Evolutionary conservation across 139 green algal species (phyloP).

Genomic region (Picochlorum sp.): DNA sequence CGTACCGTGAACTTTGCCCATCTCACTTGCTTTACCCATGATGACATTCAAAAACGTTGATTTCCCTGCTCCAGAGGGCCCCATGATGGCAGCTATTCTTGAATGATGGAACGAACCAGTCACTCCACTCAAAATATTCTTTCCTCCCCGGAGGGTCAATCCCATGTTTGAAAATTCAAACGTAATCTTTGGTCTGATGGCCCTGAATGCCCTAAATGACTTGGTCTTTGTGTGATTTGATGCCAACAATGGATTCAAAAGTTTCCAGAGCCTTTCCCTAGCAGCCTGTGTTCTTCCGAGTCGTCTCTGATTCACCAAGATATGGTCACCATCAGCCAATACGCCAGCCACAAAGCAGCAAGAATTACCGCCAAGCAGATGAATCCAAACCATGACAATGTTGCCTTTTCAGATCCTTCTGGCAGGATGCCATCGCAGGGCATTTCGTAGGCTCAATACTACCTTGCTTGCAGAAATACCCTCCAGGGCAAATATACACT

Average conservation of each 20-base stretch:
- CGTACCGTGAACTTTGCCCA: slow-evolving; percentile 14
- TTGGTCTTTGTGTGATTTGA: slow-evolving; percentile 7
- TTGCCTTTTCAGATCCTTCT: slow-evolving; percentile 19
- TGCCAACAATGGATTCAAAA: slow-evolving; percentile 25
- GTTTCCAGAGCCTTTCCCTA: slow-evolving; percentile 18
- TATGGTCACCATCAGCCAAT: background rate
- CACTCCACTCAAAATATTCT: slow-evolving; percentile 24
- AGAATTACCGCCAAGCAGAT: slow-evolving; percentile 20
- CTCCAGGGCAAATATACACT: slow-evolving; percentile 22
- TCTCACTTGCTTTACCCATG: slow-evolving; percentile 21
- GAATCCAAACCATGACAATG: slow-evolving; percentile 20
- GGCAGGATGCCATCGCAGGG: slow-evolving; percentile 31
- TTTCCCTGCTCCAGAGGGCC: slow-evolving; percentile 40
- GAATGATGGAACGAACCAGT: slow-evolving; percentile 25
- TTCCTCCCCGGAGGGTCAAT: slow-evolving; percentile 26
- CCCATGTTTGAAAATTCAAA: slow-evolving; percentile 32
- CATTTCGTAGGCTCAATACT: slow-evolving; percentile 20
- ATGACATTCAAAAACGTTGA: slow-evolving; percentile 41
- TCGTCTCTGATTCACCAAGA: slow-evolving; percentile 8
- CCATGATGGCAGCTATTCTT: slow-evolving; percentile 37
- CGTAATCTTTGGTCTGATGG: slow-evolving; percentile 29
- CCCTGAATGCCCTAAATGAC: slow-evolving; percentile 26
- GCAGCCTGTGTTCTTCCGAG: slow-evolving; percentile 14
- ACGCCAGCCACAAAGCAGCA: slow-evolving; percentile 8
- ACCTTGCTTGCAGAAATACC: slow-evolving; percentile 35